These are phyloP conservation scores for Epicoccum nigrum DNA, from an alignment of 2,329 filamentous ascomycete species.

Conservation along the genomic window DNA sequence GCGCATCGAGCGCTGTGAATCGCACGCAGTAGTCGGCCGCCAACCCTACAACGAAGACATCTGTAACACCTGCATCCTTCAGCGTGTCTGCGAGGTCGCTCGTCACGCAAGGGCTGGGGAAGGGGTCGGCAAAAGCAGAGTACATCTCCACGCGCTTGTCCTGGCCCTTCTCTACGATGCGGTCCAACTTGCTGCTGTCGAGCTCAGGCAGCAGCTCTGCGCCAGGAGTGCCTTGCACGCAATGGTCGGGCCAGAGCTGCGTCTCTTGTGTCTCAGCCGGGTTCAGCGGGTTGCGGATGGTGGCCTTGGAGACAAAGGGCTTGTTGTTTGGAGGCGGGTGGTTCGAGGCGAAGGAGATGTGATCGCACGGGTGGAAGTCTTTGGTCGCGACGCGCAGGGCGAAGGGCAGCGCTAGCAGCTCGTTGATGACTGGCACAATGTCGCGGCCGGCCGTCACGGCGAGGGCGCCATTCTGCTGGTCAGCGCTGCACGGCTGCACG, in stretches of 20 bases:
- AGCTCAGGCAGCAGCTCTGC: conserved; percentile 77
- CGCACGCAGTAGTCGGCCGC: conserved; percentile 91
- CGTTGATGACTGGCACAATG: conserved; percentile 74
- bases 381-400: conserved; percentile 80
- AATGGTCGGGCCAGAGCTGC: conserved; percentile 88
- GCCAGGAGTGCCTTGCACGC: conserved; percentile 76
- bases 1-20: conserved; percentile 78
- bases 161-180: conserved; percentile 78
- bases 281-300: conserved; percentile 71
- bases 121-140: conserved; percentile 85
- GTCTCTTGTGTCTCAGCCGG: conserved; percentile 67
- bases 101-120: conserved; percentile 65
- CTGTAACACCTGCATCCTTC: conserved; percentile 64
- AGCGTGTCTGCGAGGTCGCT: conserved; percentile 68
- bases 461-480: conserved; percentile 75
- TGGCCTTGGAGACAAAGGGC: conserved; percentile 70
- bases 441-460: conserved; percentile 76
- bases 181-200: conserved; percentile 63
- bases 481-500: conserved; percentile 12
- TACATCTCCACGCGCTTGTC: conserved; percentile 86
- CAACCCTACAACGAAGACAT: conserved; percentile 85
- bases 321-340: conserved; percentile 67
- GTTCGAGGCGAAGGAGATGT: conserved; percentile 88
- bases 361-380: conserved; percentile 83
- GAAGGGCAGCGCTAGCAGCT: conserved; percentile 75